A percentile compares a stretch with the other conserved stretches of the same genome.
Conservation (phyloP, 257 asterid genomes). For the Lavandula angustifolia region DNA sequence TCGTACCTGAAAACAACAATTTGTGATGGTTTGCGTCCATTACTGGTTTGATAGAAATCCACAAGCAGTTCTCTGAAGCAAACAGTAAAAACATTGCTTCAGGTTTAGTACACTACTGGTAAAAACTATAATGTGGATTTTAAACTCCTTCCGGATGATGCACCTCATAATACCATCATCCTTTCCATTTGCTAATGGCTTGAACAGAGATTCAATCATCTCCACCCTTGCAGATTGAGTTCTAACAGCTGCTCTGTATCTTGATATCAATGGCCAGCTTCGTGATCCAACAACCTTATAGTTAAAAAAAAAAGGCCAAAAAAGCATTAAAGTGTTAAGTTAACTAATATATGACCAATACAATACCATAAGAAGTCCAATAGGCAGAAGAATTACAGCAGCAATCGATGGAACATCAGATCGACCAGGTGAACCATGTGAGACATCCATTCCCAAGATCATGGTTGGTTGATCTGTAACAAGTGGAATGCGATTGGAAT, state of each 20-base stretch:
- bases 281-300: conserved; percentile 87
- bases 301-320: conserved; percentile 15
- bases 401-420: conserved; percentile 90
- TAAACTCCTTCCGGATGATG: conserved; percentile 16
- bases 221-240: conserved; percentile 80
- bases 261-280: conserved; percentile 90
- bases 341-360: conserved; percentile 15
- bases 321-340: conserved; percentile 26
- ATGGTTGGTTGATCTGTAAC: conserved; percentile 78
- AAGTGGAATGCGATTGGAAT: conserved; percentile 49
- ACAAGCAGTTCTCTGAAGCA: conserved; percentile 79
- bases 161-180: conserved; percentile 96
- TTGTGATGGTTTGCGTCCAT: conserved; percentile 73
- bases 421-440: conserved; percentile 89
- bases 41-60: conserved; percentile 77
- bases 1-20: conserved; percentile 84
- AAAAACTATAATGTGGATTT: conserved; percentile 5
- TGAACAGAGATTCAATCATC: conserved; percentile 79
- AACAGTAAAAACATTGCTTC: conserved; percentile 25
- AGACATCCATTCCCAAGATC: conserved; percentile 94
- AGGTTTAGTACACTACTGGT: conserved; percentile 18
- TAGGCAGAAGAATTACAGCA: conserved; percentile 59
- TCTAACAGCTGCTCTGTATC: conserved; percentile 91
- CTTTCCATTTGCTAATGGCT: conserved; percentile 77
- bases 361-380: conserved; percentile 14